Percentiles rank a stretch among this genome's conserved stretches.
Evolutionary conservation across 164 flowering plant species (phyloP).

Genomic region (Platanus orientalis): DNA sequence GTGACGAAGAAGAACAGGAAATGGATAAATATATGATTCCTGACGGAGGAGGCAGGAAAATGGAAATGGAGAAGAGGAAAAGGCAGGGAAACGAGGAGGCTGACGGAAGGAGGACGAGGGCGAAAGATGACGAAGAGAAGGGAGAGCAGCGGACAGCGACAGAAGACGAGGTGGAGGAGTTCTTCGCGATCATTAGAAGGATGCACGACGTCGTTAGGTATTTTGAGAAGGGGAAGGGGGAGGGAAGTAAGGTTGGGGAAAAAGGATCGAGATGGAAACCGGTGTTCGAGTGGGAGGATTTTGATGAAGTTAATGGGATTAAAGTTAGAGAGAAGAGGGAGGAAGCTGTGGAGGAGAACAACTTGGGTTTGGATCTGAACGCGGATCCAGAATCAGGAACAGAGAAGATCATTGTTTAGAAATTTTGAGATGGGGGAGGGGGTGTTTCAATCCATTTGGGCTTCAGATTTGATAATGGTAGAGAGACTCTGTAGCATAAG

Average conservation of each 20-base stretch:
- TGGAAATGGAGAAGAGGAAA: background rate
- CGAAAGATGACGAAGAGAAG: background rate
- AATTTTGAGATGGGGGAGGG: no score
- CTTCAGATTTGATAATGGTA: no score
- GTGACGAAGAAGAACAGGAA: no score
- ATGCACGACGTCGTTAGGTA: slow-evolving; percentile 36
- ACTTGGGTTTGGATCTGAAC: slow-evolving; percentile 26
- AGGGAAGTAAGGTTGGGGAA: background rate
- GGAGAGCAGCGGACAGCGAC: slow-evolving; percentile 4
- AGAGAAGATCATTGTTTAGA: background rate
- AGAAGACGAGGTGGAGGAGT: slow-evolving; percentile 56
- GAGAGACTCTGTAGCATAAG: no score
- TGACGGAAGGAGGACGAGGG: slow-evolving; percentile 10
- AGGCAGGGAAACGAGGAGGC: background rate
- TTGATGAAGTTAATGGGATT: slow-evolving; percentile 10
- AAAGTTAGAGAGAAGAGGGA: background rate
- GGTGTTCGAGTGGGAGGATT: slow-evolving; percentile 21
- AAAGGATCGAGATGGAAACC: no score
- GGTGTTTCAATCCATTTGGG: no score
- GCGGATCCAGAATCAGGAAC: slow-evolving; percentile 20
- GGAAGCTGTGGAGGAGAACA: slow-evolving; percentile 7
- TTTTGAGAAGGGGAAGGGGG: slow-evolving; percentile 20
- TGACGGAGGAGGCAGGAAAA: no score
- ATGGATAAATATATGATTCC: no score
- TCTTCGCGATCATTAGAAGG: slow-evolving; percentile 42